These are phyloP conservation scores for Cucumis variabilis DNA, from an alignment of 331 rosid species.

Conservation along the genomic window DNA sequence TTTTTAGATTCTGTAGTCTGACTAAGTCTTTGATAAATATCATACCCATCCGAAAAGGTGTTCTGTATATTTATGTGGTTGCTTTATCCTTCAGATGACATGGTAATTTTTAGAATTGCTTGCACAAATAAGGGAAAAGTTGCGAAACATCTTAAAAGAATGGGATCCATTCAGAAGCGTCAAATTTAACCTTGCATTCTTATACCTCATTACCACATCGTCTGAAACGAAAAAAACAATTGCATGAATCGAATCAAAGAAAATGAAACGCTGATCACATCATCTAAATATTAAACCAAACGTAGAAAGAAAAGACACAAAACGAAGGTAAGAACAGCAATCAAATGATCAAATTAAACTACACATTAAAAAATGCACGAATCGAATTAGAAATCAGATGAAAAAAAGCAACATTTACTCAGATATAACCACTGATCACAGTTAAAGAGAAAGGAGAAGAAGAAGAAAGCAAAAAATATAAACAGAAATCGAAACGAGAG, in stretches of 20 bases:
- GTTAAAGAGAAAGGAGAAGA: no score
- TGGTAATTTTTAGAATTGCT: no score
- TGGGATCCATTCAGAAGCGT: conserved; percentile 35
- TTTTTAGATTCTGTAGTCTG: no score
- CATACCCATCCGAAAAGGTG: no score
- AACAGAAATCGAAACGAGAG: not conserved
- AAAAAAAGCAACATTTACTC: not conserved
- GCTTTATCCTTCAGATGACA: no score
- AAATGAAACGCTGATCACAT: not conserved
- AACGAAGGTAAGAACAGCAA: not conserved
- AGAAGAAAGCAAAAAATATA: no score
- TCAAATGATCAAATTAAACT: not conserved
- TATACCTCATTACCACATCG: conserved; percentile 56
- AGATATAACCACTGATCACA: not conserved
- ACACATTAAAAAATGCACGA: not conserved
- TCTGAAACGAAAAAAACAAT: conserved; percentile 36
- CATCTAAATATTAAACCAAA: not conserved
- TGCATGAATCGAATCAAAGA: not conserved
- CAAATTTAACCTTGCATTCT: conserved; percentile 56
- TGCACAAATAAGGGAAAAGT: no score
- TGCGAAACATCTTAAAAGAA: no score
- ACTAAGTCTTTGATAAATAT: no score
- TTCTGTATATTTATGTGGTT: no score
- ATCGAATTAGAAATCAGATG: not conserved
- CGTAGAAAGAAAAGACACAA: not conserved